These are phyloP conservation scores for Fusarium oxysporum DNA, from an alignment of 2,329 filamentous ascomycete species.

Conservation along the genomic window DNA sequence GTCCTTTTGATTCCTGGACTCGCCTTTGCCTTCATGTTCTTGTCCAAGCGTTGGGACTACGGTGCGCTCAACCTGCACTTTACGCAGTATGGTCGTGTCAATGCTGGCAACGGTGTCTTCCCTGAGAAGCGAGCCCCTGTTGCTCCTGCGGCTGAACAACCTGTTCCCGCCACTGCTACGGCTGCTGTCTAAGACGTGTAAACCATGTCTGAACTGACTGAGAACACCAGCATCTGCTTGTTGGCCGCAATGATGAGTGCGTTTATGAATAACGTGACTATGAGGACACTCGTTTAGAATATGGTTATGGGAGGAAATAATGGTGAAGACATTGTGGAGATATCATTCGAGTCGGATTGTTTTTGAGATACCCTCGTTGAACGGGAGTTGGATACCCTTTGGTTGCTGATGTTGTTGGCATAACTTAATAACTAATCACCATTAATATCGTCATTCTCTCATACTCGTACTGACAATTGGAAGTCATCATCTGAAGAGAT, in stretches of 20 bases:
- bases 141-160: conserved; percentile 12
- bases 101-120: conserved; percentile 54
- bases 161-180: conserved; percentile 18
- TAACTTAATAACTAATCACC: conserved; percentile 33
- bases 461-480: neutral
- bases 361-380: conserved; percentile 41
- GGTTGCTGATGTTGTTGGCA: neutral
- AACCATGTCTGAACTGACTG: neutral
- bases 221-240: neutral
- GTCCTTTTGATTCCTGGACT: conserved; percentile 59
- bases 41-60: conserved; percentile 65
- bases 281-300: neutral
- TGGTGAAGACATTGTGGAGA: neutral
- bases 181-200: conserved; percentile 20
- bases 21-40: conserved; percentile 55
- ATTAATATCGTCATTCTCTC: neutral
- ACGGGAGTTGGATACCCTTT: conserved; percentile 32
- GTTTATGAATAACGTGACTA: neutral
- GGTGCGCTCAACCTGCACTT: conserved; percentile 63
- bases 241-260: neutral
- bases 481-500: neutral
- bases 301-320: neutral
- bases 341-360: neutral
- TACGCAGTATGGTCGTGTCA: conserved; percentile 65
- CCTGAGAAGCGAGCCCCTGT: conserved; percentile 57